Evolutionary conservation across 106 monocot genomes (phyloP), one percentile per base, ranked within the genome.

Genomic region (Dioscorea dumetorum): DNA sequence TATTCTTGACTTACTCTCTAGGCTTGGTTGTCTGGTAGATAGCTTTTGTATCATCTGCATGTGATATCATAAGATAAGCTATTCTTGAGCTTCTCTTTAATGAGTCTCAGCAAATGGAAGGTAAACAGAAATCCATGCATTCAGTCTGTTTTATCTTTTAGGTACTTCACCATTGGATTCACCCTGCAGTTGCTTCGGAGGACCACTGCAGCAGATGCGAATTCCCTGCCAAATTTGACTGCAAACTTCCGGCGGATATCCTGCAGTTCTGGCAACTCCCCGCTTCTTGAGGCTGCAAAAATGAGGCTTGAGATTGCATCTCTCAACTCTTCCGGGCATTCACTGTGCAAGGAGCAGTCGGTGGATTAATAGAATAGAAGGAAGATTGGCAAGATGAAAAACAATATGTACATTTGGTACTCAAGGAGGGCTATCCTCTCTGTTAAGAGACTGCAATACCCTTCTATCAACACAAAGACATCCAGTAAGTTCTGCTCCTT

Each of bases 401-500:
- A 17, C 22, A 67, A 7, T 13, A 11, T 48, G 1, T 20, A 88
- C 94, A 78, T 91, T 5, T 85, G 78, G 28, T 74, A 62, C 5
- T 84, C 81, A 33, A 95, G 70, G 62, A 91, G 79, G 48, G 61
- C 8, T 19, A 59, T 67, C 34, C 91, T 76, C 61, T 95, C 88
- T 0, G 62, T 52, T 23, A 95, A 12, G 12, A 88, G 74, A 31
- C 78, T 61, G 76, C 95, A 88, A 68, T 91, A 88, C 56, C 57
- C 50, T 59, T 91, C 85, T 24, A 86, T 59, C 49, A 91, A 75
- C 59, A 66, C 70, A n/a, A 84, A 78, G 22, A 71, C 81, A 22
- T 95, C 95, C 53, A 91, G 63, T 84, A 80, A 85, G 68, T 95
- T 86, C 71, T 85, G 83, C 75, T 95, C 95, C 67, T 78, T 85